phyloP scores from a whole-genome alignment of 768 basidiomycete species.

The Rhodocollybia butyracea region DNA sequence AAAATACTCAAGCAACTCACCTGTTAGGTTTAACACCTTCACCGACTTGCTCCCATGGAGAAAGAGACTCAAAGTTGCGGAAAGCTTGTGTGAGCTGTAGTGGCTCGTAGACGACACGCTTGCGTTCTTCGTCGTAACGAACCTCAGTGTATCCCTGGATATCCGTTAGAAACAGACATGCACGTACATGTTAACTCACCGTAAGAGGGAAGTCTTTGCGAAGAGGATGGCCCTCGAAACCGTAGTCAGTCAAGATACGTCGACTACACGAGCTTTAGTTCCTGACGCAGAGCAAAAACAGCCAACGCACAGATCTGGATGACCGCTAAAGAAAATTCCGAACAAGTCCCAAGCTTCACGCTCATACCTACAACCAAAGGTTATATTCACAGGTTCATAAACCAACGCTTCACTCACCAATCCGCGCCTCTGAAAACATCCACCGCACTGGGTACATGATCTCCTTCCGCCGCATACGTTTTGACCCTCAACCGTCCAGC shows the following conservation, averaged over 20 bases:
- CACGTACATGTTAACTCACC: constrained; percentile 40
- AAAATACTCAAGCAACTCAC: background rate
- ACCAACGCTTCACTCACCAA: constrained; percentile 55
- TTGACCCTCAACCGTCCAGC: constrained; percentile 91
- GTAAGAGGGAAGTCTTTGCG: constrained; percentile 98
- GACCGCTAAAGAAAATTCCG: constrained; percentile 93
- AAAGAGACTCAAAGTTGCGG: constrained; percentile 91
- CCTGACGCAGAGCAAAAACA: background rate
- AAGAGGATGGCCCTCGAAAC: constrained; percentile 97
- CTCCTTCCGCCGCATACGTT: constrained; percentile 93
- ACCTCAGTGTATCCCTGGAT: constrained; percentile 95
- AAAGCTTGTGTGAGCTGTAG: constrained; percentile 97
- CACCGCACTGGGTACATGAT: constrained; percentile 81
- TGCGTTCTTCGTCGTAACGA: constrained; percentile 96
- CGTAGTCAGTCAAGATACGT: constrained; percentile 97
- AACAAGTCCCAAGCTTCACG: constrained; percentile 97
- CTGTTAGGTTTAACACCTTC: constrained; percentile 40
- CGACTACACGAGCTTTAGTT: constrained; percentile 50
- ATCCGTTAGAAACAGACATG: background rate
- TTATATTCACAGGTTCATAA: background rate
- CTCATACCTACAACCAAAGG: constrained; percentile 67
- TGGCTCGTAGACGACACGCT: constrained; percentile 96
- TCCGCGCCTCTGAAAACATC: constrained; percentile 88
- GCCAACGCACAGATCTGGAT: constrained; percentile 86
- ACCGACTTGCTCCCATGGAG: constrained; percentile 96